Conservation (phyloP, 2,329 filamentous ascomycete genomes). For the Penicillium freii region DNA sequence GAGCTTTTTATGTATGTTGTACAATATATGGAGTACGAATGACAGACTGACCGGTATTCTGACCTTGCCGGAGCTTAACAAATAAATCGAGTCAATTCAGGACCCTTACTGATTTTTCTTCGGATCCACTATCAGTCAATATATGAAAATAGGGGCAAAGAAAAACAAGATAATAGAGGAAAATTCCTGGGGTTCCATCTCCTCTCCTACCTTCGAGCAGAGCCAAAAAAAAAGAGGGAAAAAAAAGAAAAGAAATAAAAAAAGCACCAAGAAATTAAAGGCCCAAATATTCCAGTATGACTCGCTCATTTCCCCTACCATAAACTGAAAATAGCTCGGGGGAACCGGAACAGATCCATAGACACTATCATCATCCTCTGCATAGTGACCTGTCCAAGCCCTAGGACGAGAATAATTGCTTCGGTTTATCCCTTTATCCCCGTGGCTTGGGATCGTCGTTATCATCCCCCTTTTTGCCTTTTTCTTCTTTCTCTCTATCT, state of each 20-base stretch:
- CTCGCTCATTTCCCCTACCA: not conserved
- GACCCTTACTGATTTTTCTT: not conserved
- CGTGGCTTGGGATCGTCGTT: constrained; percentile 21
- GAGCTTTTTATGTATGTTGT: not conserved
- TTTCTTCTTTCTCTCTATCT: not conserved
- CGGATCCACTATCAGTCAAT: not conserved
- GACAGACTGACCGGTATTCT: too few species aligned
- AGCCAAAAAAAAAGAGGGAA: not conserved
- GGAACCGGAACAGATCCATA: not conserved
- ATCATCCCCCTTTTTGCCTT: not conserved
- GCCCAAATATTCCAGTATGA: not conserved
- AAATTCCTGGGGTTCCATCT: not conserved
- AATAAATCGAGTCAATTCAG: not conserved
- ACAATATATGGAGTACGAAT: too few species aligned
- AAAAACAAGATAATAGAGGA: not conserved
- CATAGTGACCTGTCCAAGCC: constrained; percentile 12
- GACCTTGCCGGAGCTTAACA: not conserved
- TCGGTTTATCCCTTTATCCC: constrained; percentile 10
- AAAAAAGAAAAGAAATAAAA: not conserved
- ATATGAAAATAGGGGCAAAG: not conserved
- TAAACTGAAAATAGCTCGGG: not conserved
- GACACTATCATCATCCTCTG: constrained; percentile 13
- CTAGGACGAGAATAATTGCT: constrained; percentile 5
- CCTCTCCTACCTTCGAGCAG: not conserved
- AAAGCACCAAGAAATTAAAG: too few species aligned